Conservation (phyloP, 768 basidiomycete genomes). For the Lactarius quietus region DNA sequence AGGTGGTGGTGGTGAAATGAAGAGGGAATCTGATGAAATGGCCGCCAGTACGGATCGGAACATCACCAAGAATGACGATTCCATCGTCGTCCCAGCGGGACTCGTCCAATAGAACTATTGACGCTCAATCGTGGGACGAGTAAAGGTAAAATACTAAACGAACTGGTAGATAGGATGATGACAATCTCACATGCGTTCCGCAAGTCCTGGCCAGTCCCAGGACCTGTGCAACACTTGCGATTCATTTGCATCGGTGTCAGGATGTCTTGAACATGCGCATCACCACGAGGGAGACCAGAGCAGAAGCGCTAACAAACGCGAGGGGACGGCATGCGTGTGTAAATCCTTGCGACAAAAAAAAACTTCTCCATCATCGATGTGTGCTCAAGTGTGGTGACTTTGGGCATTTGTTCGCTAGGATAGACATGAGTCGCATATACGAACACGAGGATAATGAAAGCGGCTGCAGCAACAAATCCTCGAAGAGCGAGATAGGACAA, state of each 20-base stretch:
- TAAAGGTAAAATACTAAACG: constrained; percentile 29
- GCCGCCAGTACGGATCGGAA: constrained; percentile 57
- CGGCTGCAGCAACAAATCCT: no score
- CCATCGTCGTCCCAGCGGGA: constrained; percentile 76
- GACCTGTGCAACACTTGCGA: constrained; percentile 87
- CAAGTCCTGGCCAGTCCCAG: no score
- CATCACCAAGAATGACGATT: constrained; percentile 78
- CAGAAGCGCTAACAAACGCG: constrained; percentile 67
- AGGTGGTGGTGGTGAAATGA: constrained; percentile 62
- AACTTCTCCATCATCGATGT: constrained; percentile 64
- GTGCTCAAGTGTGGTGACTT: constrained; percentile 57
- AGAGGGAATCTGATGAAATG: no score
- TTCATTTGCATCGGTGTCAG: constrained; percentile 49
- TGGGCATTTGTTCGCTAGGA: constrained; percentile 85
- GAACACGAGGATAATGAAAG: no score
- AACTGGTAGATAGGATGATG: constrained; percentile 80
- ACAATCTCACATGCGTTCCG: no score
- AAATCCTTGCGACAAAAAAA: constrained; percentile 63
- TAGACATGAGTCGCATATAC: neutral
- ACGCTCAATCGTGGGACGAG: neutral
- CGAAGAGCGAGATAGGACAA: no score
- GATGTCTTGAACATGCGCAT: no score
- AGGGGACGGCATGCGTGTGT: constrained; percentile 62
- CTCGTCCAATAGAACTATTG: constrained; percentile 60
- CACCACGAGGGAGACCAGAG: constrained; percentile 61